Evolutionary conservation across 2,329 filamentous ascomycete species (phyloP).

Genomic region (Myriosclerotinia curreyana): DNA sequence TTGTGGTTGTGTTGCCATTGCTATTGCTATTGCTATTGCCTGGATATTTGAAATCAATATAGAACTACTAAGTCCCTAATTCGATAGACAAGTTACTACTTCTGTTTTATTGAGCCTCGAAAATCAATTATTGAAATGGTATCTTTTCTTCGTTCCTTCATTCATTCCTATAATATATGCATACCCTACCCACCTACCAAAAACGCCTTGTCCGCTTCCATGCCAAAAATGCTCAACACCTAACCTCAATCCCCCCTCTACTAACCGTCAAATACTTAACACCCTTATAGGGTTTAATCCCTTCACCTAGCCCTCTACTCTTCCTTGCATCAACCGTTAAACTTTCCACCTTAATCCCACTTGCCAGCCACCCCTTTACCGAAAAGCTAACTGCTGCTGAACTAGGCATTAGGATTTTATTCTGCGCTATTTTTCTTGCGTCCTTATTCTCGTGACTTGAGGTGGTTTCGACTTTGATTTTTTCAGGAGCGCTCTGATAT

Average conservation of each 20-base stretch:
- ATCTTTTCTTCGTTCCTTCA: not conserved
- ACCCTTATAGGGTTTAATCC: slow-evolving; percentile 93
- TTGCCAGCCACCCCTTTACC: slow-evolving; percentile 66
- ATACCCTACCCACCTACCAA: slow-evolving; percentile 9
- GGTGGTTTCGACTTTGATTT: slow-evolving; percentile 41
- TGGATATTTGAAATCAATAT: not conserved
- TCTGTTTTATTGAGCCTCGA: not conserved
- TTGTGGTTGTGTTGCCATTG: not conserved
- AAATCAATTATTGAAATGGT: not conserved
- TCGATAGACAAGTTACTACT: not conserved
- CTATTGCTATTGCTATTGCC: not conserved
- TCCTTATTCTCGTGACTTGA: slow-evolving; percentile 45
- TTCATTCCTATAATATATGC: slow-evolving; percentile 4
- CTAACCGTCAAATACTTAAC: slow-evolving; percentile 91
- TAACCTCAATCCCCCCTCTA: slow-evolving; percentile 61
- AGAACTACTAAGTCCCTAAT: not conserved
- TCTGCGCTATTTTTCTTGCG: slow-evolving; percentile 59
- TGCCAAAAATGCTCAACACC: slow-evolving; percentile 44
- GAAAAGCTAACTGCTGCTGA: slow-evolving; percentile 72
- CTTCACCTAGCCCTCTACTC: slow-evolving; percentile 80
- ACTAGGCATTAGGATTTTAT: slow-evolving; percentile 75
- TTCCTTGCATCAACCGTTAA: slow-evolving; percentile 70
- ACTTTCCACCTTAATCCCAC: slow-evolving; percentile 65
- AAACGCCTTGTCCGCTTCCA: slow-evolving; percentile 15
- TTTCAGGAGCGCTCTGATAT: slow-evolving; percentile 48